These are phyloP conservation scores for Coriaria nepalensis DNA, from an alignment of 306 rosid genomes.

Conservation along the genomic window DNA sequence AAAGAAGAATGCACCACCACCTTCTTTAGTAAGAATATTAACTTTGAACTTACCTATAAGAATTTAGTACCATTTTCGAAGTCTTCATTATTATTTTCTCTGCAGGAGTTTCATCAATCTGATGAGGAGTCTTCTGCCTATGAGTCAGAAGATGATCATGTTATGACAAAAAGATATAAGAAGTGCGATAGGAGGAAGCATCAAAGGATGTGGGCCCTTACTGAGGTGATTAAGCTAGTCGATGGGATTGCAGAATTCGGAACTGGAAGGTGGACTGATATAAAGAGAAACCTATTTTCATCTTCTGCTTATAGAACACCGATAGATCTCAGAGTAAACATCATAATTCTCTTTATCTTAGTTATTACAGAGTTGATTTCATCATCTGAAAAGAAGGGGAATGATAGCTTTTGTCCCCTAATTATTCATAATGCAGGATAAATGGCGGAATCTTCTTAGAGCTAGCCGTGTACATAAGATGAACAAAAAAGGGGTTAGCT, in stretches of 20 bases:
- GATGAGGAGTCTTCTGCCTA: conserved; percentile 31
- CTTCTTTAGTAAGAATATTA: too few species aligned
- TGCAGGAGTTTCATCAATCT: conserved; percentile 28
- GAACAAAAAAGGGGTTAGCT: conserved; percentile 48
- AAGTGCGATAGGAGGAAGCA: conserved; percentile 72
- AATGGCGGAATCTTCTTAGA: conserved; percentile 85
- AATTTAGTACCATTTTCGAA: conserved; percentile 4
- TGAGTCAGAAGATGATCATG: conserved; percentile 40
- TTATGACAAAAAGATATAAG: conserved; percentile 28
- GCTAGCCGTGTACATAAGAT: conserved; percentile 41
- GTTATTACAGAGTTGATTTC: neutral
- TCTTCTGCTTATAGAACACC: conserved; percentile 75
- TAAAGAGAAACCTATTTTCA: conserved; percentile 58
- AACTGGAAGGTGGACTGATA: conserved; percentile 90
- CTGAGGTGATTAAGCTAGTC: conserved; percentile 65
- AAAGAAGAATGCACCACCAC: conserved; percentile 36
- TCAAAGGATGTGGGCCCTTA: conserved; percentile 80
- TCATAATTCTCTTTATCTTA: conserved; percentile 13
- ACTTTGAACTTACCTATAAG: too few species aligned
- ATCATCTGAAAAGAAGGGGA: too few species aligned
- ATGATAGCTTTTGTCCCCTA: conserved; percentile 8
- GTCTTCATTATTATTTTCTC: conserved; percentile 1
- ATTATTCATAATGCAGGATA: conserved; percentile 52
- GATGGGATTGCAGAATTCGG: conserved; percentile 93
- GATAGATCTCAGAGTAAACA: conserved; percentile 76